Evolutionary conservation across 495 filamentous ascomycete genomes (phyloP).

Genomic region (Hyphodiscus hymeniophilus): DNA sequence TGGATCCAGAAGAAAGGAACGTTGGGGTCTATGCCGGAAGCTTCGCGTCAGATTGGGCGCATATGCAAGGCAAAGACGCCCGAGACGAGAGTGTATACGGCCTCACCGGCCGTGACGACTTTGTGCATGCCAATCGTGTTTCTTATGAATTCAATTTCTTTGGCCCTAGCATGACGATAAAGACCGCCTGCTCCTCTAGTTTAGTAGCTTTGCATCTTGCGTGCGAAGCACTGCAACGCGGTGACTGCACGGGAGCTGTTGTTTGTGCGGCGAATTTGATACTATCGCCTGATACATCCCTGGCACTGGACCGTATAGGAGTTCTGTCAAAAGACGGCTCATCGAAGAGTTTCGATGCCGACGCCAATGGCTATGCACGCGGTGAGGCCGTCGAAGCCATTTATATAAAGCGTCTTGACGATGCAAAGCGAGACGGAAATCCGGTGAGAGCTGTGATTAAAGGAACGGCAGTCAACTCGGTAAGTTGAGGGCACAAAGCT

Average conservation of each 20-base stretch:
- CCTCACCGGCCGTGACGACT: constrained; percentile 23
- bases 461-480: constrained; percentile 47
- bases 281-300: constrained; percentile 22
- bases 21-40: constrained; percentile 40
- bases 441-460: constrained; percentile 55
- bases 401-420: constrained; percentile 48
- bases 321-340: constrained; percentile 32
- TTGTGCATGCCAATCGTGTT: constrained; percentile 25
- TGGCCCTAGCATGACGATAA: constrained; percentile 50
- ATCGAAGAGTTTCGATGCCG: constrained; percentile 51
- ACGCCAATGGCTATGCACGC: constrained; percentile 55
- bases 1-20: constrained; percentile 31
- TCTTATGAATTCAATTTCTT: constrained; percentile 26
- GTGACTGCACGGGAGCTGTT: constrained; percentile 48
- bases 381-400: constrained; percentile 53
- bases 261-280: constrained; percentile 25
- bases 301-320: constrained; percentile 6
- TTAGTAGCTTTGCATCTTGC: not conserved
- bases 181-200: constrained; percentile 56
- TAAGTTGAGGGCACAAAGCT: no score
- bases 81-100: constrained; percentile 7
- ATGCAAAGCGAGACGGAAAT: constrained; percentile 46
- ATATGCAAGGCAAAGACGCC: not conserved
- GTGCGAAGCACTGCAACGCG: not conserved
- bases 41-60: constrained; percentile 29